Evolutionary conservation across 2,329 filamentous ascomycete species (phyloP).

Genomic region (Dissoconium aciculare): DNA sequence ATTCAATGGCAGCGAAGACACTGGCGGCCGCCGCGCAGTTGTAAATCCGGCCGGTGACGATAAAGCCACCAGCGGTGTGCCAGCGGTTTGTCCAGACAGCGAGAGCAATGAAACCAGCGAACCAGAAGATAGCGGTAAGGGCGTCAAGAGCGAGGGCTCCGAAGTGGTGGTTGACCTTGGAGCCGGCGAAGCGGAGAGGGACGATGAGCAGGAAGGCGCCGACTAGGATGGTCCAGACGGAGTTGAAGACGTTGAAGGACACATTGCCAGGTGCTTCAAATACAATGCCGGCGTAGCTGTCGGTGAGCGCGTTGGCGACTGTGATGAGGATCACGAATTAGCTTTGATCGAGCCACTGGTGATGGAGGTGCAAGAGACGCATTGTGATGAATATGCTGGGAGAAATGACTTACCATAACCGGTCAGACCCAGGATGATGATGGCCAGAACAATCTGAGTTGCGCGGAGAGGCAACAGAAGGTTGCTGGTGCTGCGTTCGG

Average conservation of each 20-base stretch:
- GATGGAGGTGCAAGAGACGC: neutral
- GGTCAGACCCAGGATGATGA: conserved; percentile 62
- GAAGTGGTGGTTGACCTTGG: conserved; percentile 45
- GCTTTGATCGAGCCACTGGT: neutral
- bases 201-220: conserved; percentile 55
- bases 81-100: conserved; percentile 49
- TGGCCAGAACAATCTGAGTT: conserved; percentile 50
- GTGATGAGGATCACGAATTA: conserved; percentile 3
- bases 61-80: too few relatives aligned
- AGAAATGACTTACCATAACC: conserved; percentile 47
- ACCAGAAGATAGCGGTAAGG: conserved; percentile 77
- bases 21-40: conserved; percentile 46
- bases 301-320: conserved; percentile 43
- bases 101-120: conserved; percentile 66
- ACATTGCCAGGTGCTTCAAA: conserved; percentile 45
- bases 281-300: conserved; percentile 37
- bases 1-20: conserved; percentile 53
- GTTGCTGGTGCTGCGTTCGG: too few relatives aligned
- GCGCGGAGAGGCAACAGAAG: conserved; percentile 46
- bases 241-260: conserved; percentile 67
- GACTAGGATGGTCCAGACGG: conserved; percentile 58
- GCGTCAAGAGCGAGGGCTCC: conserved; percentile 53
- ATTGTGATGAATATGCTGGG: neutral
- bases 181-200: conserved; percentile 31
- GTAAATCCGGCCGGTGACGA: conserved; percentile 44